Conservation (phyloP, 164 flowering plant species). For the Sedum album region DNA sequence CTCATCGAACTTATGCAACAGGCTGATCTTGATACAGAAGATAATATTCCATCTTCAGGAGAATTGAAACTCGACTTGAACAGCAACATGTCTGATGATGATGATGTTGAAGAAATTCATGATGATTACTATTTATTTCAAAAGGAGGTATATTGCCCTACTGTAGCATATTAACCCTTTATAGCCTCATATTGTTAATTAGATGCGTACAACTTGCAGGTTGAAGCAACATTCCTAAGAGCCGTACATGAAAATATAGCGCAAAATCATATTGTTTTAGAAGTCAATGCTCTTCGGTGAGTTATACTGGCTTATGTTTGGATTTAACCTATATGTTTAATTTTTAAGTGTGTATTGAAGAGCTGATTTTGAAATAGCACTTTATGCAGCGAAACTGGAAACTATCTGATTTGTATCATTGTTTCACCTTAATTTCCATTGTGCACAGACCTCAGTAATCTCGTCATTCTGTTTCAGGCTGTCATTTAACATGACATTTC, state of each 20-base stretch:
- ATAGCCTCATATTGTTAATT: neutral
- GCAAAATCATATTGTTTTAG: slow-evolving; percentile 56
- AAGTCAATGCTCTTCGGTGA: slow-evolving; percentile 83
- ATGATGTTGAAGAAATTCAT: slow-evolving; percentile 32
- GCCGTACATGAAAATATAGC: slow-evolving; percentile 75
- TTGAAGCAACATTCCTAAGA: slow-evolving; percentile 83
- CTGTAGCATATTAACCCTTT: slow-evolving; percentile 8
- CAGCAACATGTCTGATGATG: slow-evolving; percentile 41
- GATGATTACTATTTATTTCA: slow-evolving; percentile 60
- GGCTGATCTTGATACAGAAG: slow-evolving; percentile 44
- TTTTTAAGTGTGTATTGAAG: neutral
- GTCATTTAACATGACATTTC: slow-evolving; percentile 61
- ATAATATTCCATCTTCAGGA: slow-evolving; percentile 51
- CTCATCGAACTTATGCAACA: slow-evolving; percentile 32
- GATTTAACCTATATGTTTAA: neutral
- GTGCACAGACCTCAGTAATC: neutral
- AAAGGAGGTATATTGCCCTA: slow-evolving; percentile 52
- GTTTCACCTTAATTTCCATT: neutral
- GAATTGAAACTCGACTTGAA: slow-evolving; percentile 42
- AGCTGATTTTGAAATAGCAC: neutral
- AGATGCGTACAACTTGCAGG: slow-evolving; percentile 30
- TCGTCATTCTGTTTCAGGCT: slow-evolving; percentile 33
- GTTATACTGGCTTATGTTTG: slow-evolving; percentile 10
- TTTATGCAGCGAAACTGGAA: neutral
- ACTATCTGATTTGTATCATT: neutral